Conservation (phyloP, 176 grass and related monocot genomes). For the Carex myosuroides region DNA sequence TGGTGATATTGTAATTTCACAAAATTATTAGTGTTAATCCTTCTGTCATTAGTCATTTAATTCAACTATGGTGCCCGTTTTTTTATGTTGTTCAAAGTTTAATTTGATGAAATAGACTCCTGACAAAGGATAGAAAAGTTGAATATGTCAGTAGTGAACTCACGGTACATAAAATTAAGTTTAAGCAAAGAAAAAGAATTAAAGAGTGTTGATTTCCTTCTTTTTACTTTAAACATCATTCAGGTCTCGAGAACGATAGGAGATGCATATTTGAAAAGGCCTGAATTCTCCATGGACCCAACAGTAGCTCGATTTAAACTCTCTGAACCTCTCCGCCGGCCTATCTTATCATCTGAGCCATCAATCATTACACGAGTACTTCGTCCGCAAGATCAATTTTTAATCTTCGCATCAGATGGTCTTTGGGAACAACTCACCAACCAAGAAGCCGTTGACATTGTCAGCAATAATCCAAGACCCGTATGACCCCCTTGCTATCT, state of each 20-base stretch:
- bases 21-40: not conserved
- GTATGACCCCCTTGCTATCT: not conserved
- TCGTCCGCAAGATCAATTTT: constrained; percentile 64
- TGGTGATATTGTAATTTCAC: not conserved
- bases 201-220: not conserved
- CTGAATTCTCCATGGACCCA: constrained; percentile 67
- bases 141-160: not conserved
- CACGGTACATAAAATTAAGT: not conserved
- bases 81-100: not conserved
- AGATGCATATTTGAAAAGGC: constrained; percentile 86
- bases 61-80: not conserved
- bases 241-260: constrained; percentile 98
- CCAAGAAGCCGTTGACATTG: constrained; percentile 78
- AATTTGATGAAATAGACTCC: not conserved
- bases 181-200: not conserved
- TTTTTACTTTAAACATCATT: constrained; percentile 10
- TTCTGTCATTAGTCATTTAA: not conserved
- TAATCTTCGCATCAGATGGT: constrained; percentile 95
- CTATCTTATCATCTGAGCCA: constrained; percentile 77
- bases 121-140: not conserved
- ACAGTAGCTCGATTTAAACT: constrained; percentile 77
- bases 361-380: constrained; percentile 55
- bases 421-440: constrained; percentile 94
- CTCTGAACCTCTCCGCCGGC: constrained; percentile 57
- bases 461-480: constrained; percentile 41